phyloP scores from a whole-genome alignment of 352 stramenopile species.

The Phytophthora pluvialis region DNA sequence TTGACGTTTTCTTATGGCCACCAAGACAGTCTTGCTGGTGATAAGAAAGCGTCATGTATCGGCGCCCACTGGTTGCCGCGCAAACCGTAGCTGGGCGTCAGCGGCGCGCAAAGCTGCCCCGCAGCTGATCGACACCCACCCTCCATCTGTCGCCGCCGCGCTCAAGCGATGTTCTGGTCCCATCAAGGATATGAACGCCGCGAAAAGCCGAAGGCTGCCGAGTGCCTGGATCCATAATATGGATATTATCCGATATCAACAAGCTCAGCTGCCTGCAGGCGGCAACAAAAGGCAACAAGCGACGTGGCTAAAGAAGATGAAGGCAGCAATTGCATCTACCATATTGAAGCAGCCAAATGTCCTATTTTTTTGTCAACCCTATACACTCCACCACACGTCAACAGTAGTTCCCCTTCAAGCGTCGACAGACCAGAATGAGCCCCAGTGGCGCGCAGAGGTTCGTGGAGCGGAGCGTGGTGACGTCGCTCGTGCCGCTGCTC shows the following conservation, averaged over 20 bases:
- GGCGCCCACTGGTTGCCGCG: background rate
- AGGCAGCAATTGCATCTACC: background rate
- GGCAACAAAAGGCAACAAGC: background rate
- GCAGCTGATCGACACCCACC: conserved; percentile 8
- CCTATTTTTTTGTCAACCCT: conserved; percentile 15
- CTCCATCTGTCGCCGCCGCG: conserved; percentile 15
- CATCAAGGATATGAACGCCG: background rate
- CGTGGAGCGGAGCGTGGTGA: conserved; percentile 50
- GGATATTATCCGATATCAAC: background rate
- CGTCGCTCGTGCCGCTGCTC: conserved; percentile 58
- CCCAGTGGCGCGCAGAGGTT: conserved; percentile 30
- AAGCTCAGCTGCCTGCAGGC: background rate
- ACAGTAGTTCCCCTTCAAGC: conserved; percentile 12
- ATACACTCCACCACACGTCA: conserved; percentile 17
- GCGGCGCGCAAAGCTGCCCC: background rate
- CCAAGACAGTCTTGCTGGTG: background rate
- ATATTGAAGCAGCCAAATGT: conserved; percentile 5
- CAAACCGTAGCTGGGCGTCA: conserved; percentile 3
- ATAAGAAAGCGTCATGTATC: conserved; percentile 5
- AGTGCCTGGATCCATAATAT: background rate
- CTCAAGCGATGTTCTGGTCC: conserved; percentile 24
- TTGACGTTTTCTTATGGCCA: background rate
- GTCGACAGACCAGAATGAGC: conserved; percentile 22
- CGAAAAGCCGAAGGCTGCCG: background rate
- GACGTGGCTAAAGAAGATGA: background rate